Conservation (phyloP, 139 green algal genomes). For the Chlorella sp. region DNA sequence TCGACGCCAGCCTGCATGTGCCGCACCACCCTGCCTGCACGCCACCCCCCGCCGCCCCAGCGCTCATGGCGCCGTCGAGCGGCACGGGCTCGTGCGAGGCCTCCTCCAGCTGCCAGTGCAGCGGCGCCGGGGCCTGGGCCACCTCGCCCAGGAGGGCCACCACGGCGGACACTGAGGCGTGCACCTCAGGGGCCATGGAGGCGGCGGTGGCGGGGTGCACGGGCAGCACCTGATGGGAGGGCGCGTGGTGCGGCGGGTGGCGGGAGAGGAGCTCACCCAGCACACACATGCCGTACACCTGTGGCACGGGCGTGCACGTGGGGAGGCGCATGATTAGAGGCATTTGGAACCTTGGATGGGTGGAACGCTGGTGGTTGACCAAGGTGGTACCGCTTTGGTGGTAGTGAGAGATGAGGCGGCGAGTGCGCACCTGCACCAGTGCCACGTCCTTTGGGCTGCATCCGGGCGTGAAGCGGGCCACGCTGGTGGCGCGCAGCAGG, state of each 20-base stretch:
- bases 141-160: neutral
- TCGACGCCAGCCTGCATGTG: neutral
- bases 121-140: neutral
- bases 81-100: neutral
- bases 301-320: too few relatives aligned
- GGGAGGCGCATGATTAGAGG: too few relatives aligned
- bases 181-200: neutral
- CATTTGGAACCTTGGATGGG: too few relatives aligned
- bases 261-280: neutral
- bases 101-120: neutral
- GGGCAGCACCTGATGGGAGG: too few relatives aligned
- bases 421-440: neutral
- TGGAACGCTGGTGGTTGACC: too few relatives aligned
- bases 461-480: neutral
- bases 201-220: neutral
- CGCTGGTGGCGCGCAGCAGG: neutral
- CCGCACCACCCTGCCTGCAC: too few relatives aligned
- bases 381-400: too few relatives aligned
- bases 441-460: neutral
- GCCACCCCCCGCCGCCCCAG: too few relatives aligned
- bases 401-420: too few relatives aligned
- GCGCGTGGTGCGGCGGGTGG: too few relatives aligned
- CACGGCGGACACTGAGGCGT: neutral
- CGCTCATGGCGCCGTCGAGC: too few relatives aligned
- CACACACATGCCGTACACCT: neutral